Base-by-base conservation (phyloP, 2,329 filamentous ascomycete species). In the Lachnellula cervina region DNA sequence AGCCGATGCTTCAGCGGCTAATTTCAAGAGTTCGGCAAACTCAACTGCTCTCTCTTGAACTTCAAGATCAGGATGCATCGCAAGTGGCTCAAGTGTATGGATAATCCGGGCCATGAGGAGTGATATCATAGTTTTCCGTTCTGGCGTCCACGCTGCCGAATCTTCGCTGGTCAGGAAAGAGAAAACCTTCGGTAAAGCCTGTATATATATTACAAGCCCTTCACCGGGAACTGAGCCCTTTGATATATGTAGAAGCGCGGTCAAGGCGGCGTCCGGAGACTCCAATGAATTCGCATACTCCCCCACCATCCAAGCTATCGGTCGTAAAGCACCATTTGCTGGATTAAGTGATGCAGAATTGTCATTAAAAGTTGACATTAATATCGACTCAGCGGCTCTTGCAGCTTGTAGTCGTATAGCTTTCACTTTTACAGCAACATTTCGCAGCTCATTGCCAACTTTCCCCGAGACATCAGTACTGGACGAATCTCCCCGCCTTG, bases 41-140 rank as follows among this genome's bases (percentile, higher is more conserved):
- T 97, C 92, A 1, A 97, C 92, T 3, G 92, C 88, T 55, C 94
- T 84, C 71, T 97, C 94, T 72, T 99, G 94, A 3, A 99, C 91
- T 69, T 99, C 94, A 1, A 99, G 78, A 65, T 86, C 90, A 0
- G 93, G 92, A 69, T 97, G 90, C 42, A 86, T 78, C 0, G 86
- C 84, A 16, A 97, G 73, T 0, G 86, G 82, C 65, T 97, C 92
- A 21, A 96, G 76, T 48, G 89, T 87, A 69, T 94, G 83, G 19
- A 96, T 82, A 6, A 97, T 84, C 2, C 91, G 84, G 28, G 89
- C 88, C 72, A 96, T 84, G 23, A 96, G 77, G 3, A 97, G 79
- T 8, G 87, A 84, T 35, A 88, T 83, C 59, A 84, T 84, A 0
- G 87, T 86, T 69, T 90, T 92, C 55, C 87, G 80, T 67, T 87